Evolutionary conservation across 352 stramenopile species (phyloP).

Genomic region (Peronospora belbahrii): DNA sequence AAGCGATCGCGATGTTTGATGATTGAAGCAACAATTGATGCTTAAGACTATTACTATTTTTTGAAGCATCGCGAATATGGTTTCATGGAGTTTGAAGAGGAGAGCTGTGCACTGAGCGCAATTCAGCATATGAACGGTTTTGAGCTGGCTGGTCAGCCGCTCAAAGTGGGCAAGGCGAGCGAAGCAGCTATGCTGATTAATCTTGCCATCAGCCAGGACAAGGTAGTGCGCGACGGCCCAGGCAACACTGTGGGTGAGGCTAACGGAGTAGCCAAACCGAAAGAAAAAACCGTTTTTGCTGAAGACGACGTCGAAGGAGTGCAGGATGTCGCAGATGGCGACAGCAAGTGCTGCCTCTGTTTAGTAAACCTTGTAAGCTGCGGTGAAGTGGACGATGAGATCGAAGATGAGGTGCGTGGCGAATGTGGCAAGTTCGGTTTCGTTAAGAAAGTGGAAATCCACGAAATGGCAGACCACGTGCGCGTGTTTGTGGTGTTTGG

Average conservation of each 20-base stretch:
- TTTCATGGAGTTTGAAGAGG: constrained; percentile 66
- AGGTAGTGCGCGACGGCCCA: constrained; percentile 35
- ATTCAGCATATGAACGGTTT: constrained; percentile 84
- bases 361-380: constrained; percentile 64
- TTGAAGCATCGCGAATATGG: constrained; percentile 61
- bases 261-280: background rate
- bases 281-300: constrained; percentile 32
- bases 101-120: constrained; percentile 46
- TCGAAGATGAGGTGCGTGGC: constrained; percentile 54
- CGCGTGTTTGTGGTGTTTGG: constrained; percentile 72
- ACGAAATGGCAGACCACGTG: constrained; percentile 60
- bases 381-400: constrained; percentile 64
- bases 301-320: constrained; percentile 57
- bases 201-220: constrained; percentile 53
- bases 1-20: constrained; percentile 3
- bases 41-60: background rate
- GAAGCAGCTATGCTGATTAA: constrained; percentile 59
- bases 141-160: constrained; percentile 59
- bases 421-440: constrained; percentile 60
- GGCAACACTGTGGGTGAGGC: constrained; percentile 4
- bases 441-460: constrained; percentile 49
- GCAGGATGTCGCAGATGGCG: constrained; percentile 28
- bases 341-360: constrained; percentile 53
- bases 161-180: constrained; percentile 75
- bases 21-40: background rate